Conservation (phyloP, 345 rosid species). For the Camelina hispida region DNA sequence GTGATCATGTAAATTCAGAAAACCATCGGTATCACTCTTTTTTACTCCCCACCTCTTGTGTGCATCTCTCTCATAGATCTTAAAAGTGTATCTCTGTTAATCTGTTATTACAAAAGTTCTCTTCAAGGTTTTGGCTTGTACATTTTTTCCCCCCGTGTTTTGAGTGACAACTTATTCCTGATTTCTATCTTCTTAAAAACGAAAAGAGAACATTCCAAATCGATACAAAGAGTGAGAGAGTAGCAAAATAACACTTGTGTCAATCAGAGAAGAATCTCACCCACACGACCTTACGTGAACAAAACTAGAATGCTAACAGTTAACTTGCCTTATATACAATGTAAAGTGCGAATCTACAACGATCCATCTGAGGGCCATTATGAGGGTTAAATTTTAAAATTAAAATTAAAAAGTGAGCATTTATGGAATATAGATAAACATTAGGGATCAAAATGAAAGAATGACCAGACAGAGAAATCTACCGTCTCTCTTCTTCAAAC, state of each 20-base stretch:
- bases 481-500: slow-evolving; percentile 23
- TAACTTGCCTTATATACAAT: background rate
- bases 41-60: slow-evolving; percentile 28
- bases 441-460: slow-evolving; percentile 21
- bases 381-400: background rate
- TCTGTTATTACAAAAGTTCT: slow-evolving; percentile 26
- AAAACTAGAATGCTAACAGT: background rate
- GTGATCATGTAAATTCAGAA: slow-evolving; percentile 41
- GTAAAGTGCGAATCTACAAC: background rate
- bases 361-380: background rate
- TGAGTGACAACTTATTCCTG: slow-evolving; percentile 14
- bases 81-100: slow-evolving; percentile 29
- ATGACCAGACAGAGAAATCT: slow-evolving; percentile 18
- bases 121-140: slow-evolving; percentile 40
- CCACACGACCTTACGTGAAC: background rate
- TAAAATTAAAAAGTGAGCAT: background rate
- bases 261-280: slow-evolving; percentile 3
- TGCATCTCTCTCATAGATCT: slow-evolving; percentile 26
- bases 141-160: slow-evolving; percentile 22
- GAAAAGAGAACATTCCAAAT: slow-evolving; percentile 12
- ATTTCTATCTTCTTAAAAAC: background rate
- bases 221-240: background rate
- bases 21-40: slow-evolving; percentile 12
- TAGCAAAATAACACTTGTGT: background rate
- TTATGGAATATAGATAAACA: background rate